These are phyloP conservation scores for Suhomyces bokatorum DNA, from an alignment of 1,139 yeast genomes.

Conservation along the genomic window DNA sequence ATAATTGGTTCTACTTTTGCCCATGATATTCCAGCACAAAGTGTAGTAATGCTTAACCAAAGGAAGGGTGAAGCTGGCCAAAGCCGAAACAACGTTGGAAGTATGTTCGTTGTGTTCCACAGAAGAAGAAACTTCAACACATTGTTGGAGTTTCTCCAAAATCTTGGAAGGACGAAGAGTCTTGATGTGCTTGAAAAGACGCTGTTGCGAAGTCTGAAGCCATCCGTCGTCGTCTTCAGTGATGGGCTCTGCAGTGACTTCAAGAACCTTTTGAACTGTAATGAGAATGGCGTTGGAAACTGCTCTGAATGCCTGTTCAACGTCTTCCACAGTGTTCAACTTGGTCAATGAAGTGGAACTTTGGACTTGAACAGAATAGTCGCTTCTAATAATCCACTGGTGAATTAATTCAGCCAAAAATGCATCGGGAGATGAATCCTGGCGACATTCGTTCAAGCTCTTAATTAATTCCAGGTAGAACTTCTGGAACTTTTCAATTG, in stretches of 20 bases:
- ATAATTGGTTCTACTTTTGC: slow-evolving; percentile 48
- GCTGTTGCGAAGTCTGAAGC: slow-evolving; percentile 54
- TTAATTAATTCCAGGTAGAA: slow-evolving; percentile 21
- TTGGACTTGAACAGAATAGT: slow-evolving; percentile 4
- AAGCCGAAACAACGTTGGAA: slow-evolving; percentile 41
- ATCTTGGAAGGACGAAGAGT: slow-evolving; percentile 38
- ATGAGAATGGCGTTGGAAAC: slow-evolving; percentile 64
- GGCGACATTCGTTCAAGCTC: slow-evolving; percentile 32
- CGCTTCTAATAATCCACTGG: slow-evolving; percentile 30
- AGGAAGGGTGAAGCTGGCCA: slow-evolving; percentile 58
- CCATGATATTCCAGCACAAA: slow-evolving; percentile 42
- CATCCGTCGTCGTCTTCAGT: slow-evolving; percentile 62
- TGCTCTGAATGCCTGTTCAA: slow-evolving; percentile 51
- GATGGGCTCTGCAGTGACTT: slow-evolving; percentile 32
- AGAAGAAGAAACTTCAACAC: slow-evolving; percentile 20
- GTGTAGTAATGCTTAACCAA: slow-evolving; percentile 54
- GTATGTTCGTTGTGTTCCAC: slow-evolving; percentile 39
- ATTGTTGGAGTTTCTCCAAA: slow-evolving; percentile 19
- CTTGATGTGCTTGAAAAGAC: slow-evolving; percentile 39
- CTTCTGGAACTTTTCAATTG: slow-evolving; percentile 24
- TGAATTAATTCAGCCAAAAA: slow-evolving; percentile 51
- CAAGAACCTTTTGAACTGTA: slow-evolving; percentile 59
- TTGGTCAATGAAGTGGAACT: slow-evolving; percentile 26
- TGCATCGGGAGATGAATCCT: slow-evolving; percentile 23
- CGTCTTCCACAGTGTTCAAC: slow-evolving; percentile 30